Conservation (phyloP, 768 basidiomycete genomes). For the Phaffia australis region DNA sequence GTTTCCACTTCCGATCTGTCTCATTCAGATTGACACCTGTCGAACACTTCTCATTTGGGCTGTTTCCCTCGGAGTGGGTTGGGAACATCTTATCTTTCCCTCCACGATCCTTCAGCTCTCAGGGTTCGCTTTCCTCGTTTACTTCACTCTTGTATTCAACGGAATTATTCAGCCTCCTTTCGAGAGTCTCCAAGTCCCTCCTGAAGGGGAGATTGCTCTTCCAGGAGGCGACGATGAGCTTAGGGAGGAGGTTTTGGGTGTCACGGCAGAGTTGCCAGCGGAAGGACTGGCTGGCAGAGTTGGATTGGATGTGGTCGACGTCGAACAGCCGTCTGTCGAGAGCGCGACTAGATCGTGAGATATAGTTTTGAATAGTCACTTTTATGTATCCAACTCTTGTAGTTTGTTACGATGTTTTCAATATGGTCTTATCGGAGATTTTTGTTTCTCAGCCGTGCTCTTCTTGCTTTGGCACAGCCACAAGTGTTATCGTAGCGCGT, state of each 20-base stretch:
- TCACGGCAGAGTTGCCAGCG: slow-evolving; percentile 2
- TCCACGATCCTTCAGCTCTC: slow-evolving; percentile 68
- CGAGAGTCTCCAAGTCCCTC: slow-evolving; percentile 35
- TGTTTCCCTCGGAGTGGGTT: slow-evolving; percentile 45
- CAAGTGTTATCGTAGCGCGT: not conserved
- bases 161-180: slow-evolving; percentile 61
- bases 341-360: not conserved
- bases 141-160: slow-evolving; percentile 62
- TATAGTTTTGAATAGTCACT: not conserved
- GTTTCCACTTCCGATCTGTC: not conserved
- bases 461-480: not conserved
- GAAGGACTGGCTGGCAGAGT: slow-evolving; percentile 7
- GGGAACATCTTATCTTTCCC: slow-evolving; percentile 76
- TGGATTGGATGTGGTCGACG: slow-evolving; percentile 6
- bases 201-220: not conserved
- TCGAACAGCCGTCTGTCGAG: not conserved
- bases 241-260: slow-evolving; percentile 1
- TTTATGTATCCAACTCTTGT: not conserved
- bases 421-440: not conserved
- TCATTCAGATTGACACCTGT: slow-evolving; percentile 65
- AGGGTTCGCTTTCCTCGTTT: slow-evolving; percentile 84
- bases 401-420: not conserved
- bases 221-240: not conserved
- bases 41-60: slow-evolving; percentile 89
- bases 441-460: not conserved